phyloP scores from a whole-genome alignment of 108 stramenopile genomes.

The Nitzschia putrida region DNA sequence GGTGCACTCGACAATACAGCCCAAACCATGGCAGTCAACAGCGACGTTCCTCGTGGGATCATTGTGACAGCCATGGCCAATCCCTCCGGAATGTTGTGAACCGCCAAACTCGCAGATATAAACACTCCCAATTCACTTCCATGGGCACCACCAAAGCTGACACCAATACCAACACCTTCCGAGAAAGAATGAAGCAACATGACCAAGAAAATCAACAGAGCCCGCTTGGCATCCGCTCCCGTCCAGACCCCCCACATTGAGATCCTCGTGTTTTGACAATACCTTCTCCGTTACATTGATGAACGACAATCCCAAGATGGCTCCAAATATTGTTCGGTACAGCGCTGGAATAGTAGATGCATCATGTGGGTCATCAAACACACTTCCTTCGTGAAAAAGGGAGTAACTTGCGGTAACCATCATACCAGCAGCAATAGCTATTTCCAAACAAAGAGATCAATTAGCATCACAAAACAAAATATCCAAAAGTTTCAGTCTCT shows the following conservation, averaged over 20 bases:
- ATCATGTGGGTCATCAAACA: slow-evolving; percentile 71
- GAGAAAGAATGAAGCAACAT: slow-evolving; percentile 98
- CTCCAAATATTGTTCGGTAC: slow-evolving; percentile 67
- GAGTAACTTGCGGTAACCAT: slow-evolving; percentile 94
- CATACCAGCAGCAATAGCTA: slow-evolving; percentile 97
- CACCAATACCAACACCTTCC: slow-evolving; percentile 97
- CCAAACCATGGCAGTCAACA: slow-evolving; percentile 90
- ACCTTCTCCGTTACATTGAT: slow-evolving; percentile 80
- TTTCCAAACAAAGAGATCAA: neutral
- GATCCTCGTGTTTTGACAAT: slow-evolving; percentile 88
- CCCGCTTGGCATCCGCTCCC: slow-evolving; percentile 88
- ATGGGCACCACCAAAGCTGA: slow-evolving; percentile 85
- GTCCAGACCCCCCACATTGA: slow-evolving; percentile 81
- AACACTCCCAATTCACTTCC: slow-evolving; percentile 91
- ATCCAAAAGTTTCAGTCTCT: neutral
- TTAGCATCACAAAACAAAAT: neutral
- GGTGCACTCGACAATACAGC: slow-evolving; percentile 93
- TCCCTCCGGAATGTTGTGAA: slow-evolving; percentile 99
- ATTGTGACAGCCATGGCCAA: slow-evolving; percentile 96
- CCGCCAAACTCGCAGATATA: slow-evolving; percentile 94
- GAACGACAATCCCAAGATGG: slow-evolving; percentile 73
- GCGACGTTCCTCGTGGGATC: slow-evolving; percentile 83
- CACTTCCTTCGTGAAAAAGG: slow-evolving; percentile 83
- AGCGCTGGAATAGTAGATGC: slow-evolving; percentile 45
- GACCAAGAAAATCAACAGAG: slow-evolving; percentile 94